Percentiles rank a stretch among this genome's conserved stretches.
Conservation (phyloP, 768 basidiomycete species). For the Obba rivulosa region DNA sequence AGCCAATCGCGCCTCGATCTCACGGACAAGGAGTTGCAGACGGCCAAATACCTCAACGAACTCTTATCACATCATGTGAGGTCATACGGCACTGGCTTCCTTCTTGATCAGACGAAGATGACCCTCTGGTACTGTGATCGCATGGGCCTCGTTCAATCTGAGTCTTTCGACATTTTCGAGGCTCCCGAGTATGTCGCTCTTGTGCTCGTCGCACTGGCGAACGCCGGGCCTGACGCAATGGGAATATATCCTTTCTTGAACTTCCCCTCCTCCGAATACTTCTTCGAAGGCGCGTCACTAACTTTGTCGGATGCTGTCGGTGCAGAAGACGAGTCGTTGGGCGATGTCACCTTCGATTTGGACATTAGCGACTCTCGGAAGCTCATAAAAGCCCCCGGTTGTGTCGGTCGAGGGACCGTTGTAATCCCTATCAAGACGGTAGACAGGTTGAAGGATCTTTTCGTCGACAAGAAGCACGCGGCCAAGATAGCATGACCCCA, state of each 20-base stretch:
- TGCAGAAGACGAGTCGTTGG: background rate
- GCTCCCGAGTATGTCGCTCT: constrained; percentile 16
- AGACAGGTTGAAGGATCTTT: background rate
- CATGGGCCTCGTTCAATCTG: constrained; percentile 14
- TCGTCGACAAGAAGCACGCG: background rate
- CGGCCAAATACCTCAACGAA: background rate
- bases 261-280: background rate
- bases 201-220: constrained; percentile 14
- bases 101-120: constrained; percentile 14
- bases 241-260: constrained; percentile 15
- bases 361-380: background rate
- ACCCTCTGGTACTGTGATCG: constrained; percentile 26
- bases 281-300: background rate
- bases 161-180: constrained; percentile 17
- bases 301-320: background rate
- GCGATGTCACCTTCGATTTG: background rate
- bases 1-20: too few species aligned
- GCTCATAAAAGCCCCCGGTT: background rate
- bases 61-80: background rate
- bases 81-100: constrained; percentile 13
- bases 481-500: constrained; percentile 7
- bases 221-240: constrained; percentile 2
- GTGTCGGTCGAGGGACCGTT: background rate
- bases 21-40: background rate
- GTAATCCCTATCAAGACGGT: background rate